Base-by-base conservation (phyloP, 1,284 basidiomycete species). In the Irpex sp. region DNA sequence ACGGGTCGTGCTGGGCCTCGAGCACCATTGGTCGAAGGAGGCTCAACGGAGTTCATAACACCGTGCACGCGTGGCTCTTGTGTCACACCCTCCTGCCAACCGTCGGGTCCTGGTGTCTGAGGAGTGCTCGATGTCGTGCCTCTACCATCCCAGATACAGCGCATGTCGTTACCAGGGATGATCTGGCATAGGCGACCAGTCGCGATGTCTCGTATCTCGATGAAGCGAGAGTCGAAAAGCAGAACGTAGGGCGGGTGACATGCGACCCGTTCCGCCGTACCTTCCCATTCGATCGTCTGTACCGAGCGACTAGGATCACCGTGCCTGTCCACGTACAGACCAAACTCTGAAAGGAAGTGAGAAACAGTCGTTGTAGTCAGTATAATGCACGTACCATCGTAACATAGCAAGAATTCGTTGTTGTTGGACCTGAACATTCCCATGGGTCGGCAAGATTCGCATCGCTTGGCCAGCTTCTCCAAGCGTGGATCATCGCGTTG, bases 281-380 rank as follows among this genome's bases (percentile, higher is more conserved):
- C 95, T 77, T 98, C 96, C 95, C 96, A 98, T 74, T 98, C 95
- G 69, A 98, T 93, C 4, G 90, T 87, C 36, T 83, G 83, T 62
- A 87, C 80, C 31, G 81, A 74, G 53, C 93, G 88, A 68, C 87
- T 91, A 1, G 56, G 47, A 61, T 92, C 88, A 47, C 95, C 95
- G 66, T 95, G 92, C 57, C 93, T 90, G 73, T 93, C 88, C 47
- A 94, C 92, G 70, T 93, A 96, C 63, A 97, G 82, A 7, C 95
- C 96, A 68, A 98, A 97, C 73, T 94, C 94, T 95, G 26, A 7
- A 57, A 63, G 26, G 33, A 59, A n/a, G 17, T 56, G 15, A 58
- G 0, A 57, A 26, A 13, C 11, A 51, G 31, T 54, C 17, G 15
- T 26, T 13, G 50, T 13, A 33, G 47, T 21, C 33, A 15, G 5